These are phyloP conservation scores for Nakazawaea wickerhamii DNA, from an alignment of 805 yeast genomes.

Conservation along the genomic window DNA sequence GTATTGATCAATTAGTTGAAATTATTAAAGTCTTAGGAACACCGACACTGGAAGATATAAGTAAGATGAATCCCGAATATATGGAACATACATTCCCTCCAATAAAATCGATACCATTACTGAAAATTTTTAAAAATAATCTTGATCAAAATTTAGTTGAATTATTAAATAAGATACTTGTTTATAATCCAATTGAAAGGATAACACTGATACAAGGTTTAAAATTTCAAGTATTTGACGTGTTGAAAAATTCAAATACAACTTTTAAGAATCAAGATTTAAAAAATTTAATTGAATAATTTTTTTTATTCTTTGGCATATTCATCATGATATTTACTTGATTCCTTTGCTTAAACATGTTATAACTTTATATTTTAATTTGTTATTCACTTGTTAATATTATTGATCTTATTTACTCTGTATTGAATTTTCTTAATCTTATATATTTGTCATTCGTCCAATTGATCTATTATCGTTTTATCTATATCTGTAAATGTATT, in stretches of 20 bases:
- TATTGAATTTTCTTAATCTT: too few species aligned
- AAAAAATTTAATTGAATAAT: conserved; percentile 36
- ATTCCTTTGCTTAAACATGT: too few species aligned
- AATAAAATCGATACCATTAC: conserved; percentile 71
- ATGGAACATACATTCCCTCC: conserved; percentile 94
- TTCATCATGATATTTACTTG: too few species aligned
- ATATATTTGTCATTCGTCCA: too few species aligned
- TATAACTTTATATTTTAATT: too few species aligned
- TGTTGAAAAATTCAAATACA: conserved; percentile 31
- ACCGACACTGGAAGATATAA: conserved; percentile 86
- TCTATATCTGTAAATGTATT: too few species aligned
- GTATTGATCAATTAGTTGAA: conserved; percentile 95
- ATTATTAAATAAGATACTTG: conserved; percentile 50
- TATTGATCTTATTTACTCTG: too few species aligned
- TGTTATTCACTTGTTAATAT: too few species aligned
- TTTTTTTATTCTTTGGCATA: too few species aligned
- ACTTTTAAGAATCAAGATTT: conserved; percentile 27
- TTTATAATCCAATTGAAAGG: conserved; percentile 66
- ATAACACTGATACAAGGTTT: conserved; percentile 52
- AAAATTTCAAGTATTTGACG: conserved; percentile 50
- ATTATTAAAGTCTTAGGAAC: conserved; percentile 95
- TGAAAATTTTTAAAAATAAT: conserved; percentile 54
- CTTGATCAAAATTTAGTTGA: conserved; percentile 48
- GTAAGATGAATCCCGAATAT: conserved; percentile 93
- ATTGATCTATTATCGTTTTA: too few species aligned